Evolutionary conservation across 2,329 filamentous ascomycete species (phyloP).

Genomic region (Huntiella savannae): DNA sequence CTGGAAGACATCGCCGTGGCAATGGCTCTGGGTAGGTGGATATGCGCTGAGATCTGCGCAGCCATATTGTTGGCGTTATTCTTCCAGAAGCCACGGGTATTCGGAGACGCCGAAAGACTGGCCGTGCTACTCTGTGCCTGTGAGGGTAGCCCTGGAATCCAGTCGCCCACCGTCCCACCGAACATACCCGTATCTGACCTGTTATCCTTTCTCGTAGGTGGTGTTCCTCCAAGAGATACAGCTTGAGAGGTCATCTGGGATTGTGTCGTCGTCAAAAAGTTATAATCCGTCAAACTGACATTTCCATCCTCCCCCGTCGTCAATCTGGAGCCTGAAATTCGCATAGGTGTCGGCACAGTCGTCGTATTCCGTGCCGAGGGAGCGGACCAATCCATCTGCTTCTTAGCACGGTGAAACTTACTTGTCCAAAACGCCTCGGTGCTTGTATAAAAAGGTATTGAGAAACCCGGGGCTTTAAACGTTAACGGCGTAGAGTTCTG

Average conservation of each 20-base stretch:
- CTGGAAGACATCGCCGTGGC: slow-evolving; percentile 20
- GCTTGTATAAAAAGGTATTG: slow-evolving; percentile 45
- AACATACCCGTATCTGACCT: slow-evolving; percentile 18
- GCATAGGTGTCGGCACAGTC: slow-evolving; percentile 34
- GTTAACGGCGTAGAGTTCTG: slow-evolving; percentile 36
- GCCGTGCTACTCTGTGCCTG: slow-evolving; percentile 6
- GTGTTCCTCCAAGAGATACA: slow-evolving; percentile 31
- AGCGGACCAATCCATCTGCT: slow-evolving; percentile 18
- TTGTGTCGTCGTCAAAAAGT: slow-evolving; percentile 19
- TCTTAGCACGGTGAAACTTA: slow-evolving; percentile 26
- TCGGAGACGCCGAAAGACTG: slow-evolving; percentile 40
- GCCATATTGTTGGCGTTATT: slow-evolving; percentile 20
- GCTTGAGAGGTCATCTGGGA: slow-evolving; percentile 7
- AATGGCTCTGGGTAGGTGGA: slow-evolving; percentile 13
- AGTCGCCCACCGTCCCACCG: slow-evolving; percentile 23
- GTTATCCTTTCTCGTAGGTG: slow-evolving; percentile 29
- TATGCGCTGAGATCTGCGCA: slow-evolving; percentile 27
- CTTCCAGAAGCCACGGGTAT: slow-evolving; percentile 31
- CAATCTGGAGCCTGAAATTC: slow-evolving; percentile 35
- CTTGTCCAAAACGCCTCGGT: slow-evolving; percentile 34
- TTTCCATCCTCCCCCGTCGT: slow-evolving; percentile 35
- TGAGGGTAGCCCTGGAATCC: slow-evolving; percentile 19
- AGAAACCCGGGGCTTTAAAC: slow-evolving; percentile 47
- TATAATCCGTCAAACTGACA: slow-evolving; percentile 18
- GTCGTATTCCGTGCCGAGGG: slow-evolving; percentile 37